Base-by-base conservation (phyloP, 2,329 filamentous ascomycete species). In the Aspergillus brunneoviolaceus region DNA sequence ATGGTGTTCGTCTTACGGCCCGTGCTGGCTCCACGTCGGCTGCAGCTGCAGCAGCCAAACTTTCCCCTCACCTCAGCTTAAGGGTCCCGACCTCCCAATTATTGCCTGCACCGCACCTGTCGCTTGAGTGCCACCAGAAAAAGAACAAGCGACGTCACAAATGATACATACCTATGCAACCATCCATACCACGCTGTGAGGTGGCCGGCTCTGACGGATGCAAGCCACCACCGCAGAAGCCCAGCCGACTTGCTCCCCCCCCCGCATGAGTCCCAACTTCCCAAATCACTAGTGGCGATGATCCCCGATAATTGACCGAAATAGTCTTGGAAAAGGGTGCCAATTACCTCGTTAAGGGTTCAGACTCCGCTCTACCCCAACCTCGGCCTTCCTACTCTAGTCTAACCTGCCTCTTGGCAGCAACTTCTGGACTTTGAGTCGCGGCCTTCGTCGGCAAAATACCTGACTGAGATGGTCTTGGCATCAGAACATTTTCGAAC, bases 301-400 rank as follows among this genome's bases (percentile, higher is more conserved):
- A 63, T 56, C 39, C 35, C 64, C 63, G 65, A 66, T 65, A 67
- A 60, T 65, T 58, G 64, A 60, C 60, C 61, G 65, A 63, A 50
- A 57, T 49, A 47, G 29, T 45, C 5, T 33, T 50, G 29, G 11
- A 21, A 35, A 25, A 51, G 21, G 51, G 29, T 51, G 49, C 57
- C 55, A 57, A 31, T 49, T 50, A 39, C 45, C 59, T 39, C 35
- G 42, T 51, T 60, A 21, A 19, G 48, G 47, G 25, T 21, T 39
- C 45, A 19, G 51, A 19, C 12, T 45, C 39, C 45, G 51, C 33
- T 35, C 29, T 48, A 27, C 47, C 33, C 31, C 16, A 31, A 7
- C n/a, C 27, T 39, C 39, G 16, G 47, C 2, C 33, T n/a, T 51
- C 6, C 39, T 16, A 19, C 16, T 45, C 39, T 5, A 19, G 16